phyloP scores from a whole-genome alignment of 2,329 filamentous ascomycete genomes.

The Diaporthe amygdali region DNA sequence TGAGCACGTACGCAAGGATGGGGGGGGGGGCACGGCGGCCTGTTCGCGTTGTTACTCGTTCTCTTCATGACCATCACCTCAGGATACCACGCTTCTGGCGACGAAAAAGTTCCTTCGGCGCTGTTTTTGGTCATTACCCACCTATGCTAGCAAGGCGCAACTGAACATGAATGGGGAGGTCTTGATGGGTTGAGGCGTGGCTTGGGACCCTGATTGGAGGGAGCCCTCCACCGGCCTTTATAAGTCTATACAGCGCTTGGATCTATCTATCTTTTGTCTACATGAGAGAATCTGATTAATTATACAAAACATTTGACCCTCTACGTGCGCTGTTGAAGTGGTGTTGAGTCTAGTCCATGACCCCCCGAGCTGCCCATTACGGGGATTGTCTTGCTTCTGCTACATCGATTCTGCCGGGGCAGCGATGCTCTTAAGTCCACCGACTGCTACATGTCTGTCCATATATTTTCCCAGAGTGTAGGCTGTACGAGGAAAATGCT shows the following conservation, averaged over 20 bases:
- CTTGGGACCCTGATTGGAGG: constrained; percentile 5
- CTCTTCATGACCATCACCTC: neutral
- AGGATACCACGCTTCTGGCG: constrained; percentile 1
- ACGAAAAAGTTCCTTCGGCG: neutral
- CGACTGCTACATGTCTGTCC: neutral
- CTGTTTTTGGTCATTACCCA: neutral
- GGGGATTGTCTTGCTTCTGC: neutral
- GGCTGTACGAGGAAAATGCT: too few species aligned
- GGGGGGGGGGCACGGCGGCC: neutral
- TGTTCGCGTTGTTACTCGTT: neutral
- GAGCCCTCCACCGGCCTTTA: constrained; percentile 18
- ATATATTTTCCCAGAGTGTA: neutral
- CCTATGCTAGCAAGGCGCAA: constrained; percentile 15
- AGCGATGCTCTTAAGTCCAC: neutral
- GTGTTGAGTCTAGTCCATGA: neutral
- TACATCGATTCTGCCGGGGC: neutral
- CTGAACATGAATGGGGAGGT: constrained; percentile 12
- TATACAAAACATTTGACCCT: neutral
- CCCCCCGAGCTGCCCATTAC: neutral
- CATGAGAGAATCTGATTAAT: constrained; percentile 21
- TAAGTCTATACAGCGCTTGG: constrained; percentile 33
- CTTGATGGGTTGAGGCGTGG: neutral
- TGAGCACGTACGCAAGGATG: neutral
- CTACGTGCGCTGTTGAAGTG: neutral
- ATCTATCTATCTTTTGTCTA: constrained; percentile 25